Evolutionary conservation across 2,329 filamentous ascomycete genomes (phyloP).

Genomic region (Pezicula neosporulosa): DNA sequence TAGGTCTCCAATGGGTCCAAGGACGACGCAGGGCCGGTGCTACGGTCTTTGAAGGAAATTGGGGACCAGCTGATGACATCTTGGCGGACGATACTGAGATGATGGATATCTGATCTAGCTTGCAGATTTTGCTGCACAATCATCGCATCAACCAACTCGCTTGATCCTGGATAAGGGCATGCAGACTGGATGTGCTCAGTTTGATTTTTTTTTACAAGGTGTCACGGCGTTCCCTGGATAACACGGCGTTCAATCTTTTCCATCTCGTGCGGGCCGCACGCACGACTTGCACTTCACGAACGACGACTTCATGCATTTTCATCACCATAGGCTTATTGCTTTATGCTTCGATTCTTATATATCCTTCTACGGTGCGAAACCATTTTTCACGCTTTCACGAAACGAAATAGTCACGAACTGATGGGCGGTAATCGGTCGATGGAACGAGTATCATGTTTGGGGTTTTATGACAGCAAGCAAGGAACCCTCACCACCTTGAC

Average conservation of each 20-base stretch:
- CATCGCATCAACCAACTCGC: constrained; percentile 14
- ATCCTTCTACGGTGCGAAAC: constrained; percentile 12
- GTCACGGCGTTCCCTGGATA: constrained; percentile 23
- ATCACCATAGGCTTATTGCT: constrained; percentile 12
- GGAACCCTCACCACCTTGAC: not conserved
- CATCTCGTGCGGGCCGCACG: not conserved
- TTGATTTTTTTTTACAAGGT: constrained; percentile 14
- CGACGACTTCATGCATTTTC: constrained; percentile 14
- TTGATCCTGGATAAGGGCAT: constrained; percentile 27
- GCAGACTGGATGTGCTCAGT: constrained; percentile 22
- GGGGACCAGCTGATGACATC: constrained; percentile 70
- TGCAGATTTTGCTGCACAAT: constrained; percentile 12
- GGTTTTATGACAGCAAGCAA: constrained; percentile 2
- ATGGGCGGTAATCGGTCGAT: constrained; percentile 1
- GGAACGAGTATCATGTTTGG: constrained; percentile 12
- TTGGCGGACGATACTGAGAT: constrained; percentile 32
- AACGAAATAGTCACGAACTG: constrained; percentile 6
- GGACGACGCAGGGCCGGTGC: constrained; percentile 77
- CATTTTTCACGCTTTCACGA: constrained; percentile 26
- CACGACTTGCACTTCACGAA: not conserved
- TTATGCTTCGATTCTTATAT: constrained; percentile 15
- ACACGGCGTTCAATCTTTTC: not conserved
- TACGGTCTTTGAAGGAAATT: constrained; percentile 95
- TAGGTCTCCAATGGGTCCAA: constrained; percentile 78
- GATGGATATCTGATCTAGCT: constrained; percentile 29